phyloP scores from a whole-genome alignment of 371 early-diverging fungal species.

The Mortierella sp. region DNA sequence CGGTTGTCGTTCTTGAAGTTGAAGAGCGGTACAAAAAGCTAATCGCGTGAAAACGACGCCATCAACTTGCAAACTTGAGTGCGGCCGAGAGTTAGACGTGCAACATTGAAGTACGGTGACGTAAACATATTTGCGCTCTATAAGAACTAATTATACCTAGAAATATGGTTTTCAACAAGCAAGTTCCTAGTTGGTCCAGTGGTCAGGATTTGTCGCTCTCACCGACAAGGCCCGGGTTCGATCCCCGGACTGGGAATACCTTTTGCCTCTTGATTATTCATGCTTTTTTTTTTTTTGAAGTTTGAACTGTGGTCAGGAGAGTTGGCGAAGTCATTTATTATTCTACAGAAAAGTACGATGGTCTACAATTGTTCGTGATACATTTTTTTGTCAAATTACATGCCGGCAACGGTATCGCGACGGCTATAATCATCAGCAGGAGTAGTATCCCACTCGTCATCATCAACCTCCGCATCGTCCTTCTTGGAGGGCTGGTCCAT shows the following conservation, averaged over 20 bases:
- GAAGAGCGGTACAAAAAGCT: neutral
- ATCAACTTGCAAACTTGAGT: neutral
- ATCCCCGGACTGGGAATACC: constrained; percentile 57
- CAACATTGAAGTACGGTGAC: neutral
- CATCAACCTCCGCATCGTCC: constrained; percentile 25
- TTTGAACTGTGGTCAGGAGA: neutral
- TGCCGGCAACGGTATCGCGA: constrained; percentile 36
- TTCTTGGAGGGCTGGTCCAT: constrained; percentile 5
- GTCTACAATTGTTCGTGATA: neutral
- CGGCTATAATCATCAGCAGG: constrained; percentile 25
- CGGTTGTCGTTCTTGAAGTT: neutral
- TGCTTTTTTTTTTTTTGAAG: neutral
- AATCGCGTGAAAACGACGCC: constrained; percentile 1
- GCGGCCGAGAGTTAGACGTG: neutral
- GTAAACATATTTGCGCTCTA: neutral
- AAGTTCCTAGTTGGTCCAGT: constrained; percentile 57
- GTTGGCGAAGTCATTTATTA: no score
- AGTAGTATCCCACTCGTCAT: constrained; percentile 42
- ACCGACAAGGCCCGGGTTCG: constrained; percentile 62
- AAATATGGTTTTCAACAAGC: neutral
- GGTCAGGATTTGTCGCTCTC: constrained; percentile 62
- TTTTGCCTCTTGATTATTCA: neutral
- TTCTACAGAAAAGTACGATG: no score
- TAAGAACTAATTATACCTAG: neutral
- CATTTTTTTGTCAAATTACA: constrained; percentile 8